phyloP scores from a whole-genome alignment of 2,329 filamentous ascomycete genomes.

The Calonectria ilicicola region DNA sequence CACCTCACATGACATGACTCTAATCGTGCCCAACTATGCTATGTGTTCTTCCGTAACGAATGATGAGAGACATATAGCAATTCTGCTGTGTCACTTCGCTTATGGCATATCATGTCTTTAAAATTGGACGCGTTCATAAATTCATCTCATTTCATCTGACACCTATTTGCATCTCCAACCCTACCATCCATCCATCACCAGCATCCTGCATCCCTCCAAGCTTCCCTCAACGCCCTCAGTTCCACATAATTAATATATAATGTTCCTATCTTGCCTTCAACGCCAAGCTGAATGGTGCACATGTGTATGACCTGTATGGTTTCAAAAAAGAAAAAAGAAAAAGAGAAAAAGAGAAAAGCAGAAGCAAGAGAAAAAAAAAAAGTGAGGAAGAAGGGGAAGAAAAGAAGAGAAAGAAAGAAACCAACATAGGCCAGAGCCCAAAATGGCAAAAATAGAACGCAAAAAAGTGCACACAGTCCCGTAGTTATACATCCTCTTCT shows the following conservation, averaged over 20 bases:
- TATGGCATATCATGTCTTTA: neutral
- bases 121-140: conserved; percentile 32
- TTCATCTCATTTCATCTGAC: conserved; percentile 37
- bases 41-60: neutral
- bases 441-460: neutral
- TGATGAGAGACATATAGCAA: neutral
- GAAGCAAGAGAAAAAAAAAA: conserved; percentile 19
- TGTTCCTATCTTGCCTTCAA: conserved; percentile 36
- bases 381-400: neutral
- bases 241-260: conserved; percentile 33
- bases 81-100: neutral
- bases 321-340: conserved; percentile 25
- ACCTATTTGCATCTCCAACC: conserved; percentile 25
- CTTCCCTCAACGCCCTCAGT: conserved; percentile 37
- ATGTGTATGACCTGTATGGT: conserved; percentile 35
- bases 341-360: neutral
- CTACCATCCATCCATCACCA: neutral
- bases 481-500: conserved; percentile 27
- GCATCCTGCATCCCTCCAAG: neutral
- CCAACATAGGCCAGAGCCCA: neutral
- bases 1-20: conserved; percentile 37
- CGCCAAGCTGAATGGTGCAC: conserved; percentile 41
- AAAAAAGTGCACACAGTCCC: conserved; percentile 22
- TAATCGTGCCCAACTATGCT: neutral
- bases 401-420: neutral